Base-by-base conservation (phyloP, 352 stramenopile genomes). In the Phytophthora meadii region DNA sequence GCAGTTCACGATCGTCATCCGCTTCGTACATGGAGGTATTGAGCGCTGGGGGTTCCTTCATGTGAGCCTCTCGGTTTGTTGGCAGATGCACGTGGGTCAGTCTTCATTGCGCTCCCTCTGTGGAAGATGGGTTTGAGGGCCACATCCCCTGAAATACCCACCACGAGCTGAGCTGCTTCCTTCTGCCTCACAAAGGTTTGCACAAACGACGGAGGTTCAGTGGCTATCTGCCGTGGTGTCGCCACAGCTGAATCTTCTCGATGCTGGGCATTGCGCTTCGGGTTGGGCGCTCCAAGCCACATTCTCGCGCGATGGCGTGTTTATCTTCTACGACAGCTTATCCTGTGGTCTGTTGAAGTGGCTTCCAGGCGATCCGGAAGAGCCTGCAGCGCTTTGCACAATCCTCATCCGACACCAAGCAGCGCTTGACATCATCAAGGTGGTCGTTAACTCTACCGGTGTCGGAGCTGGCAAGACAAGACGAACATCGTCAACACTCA, bases 351-450 rank as follows among this genome's bases (percentile, higher is more conserved):
- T 8, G 12, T 42, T 17, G 12, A 42, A 22, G 7, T 47, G 49
- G 49, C 36, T 47, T 49, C 34, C 37, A 27, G 15, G 8, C 41
- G 53, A 61, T 61, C 53, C 41, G 53, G 53, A 61, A 61, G 41
- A 61, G 53, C 53, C 15, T 42, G 14, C 5, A 32, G 17, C 27
- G 53, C 53, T 61, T 61, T 61, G 53, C 37, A 57, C 52, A 50
- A 59, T 44, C 39, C 50, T 42, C 52, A 12, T 2, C 10, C 53
- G 15, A 15, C 53, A 37, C 53, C 53, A 37, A 61, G 53, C 41
- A 61, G 41, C 53, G 24, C 17, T 52, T 17, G 53, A 2, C 40
- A 42, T 61, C 53, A 61, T 52, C 53, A 34, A 34, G 8, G 15
- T 28, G 49, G 32, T 32, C 32, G 32, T 45, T 56, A 44, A 17